Evolutionary conservation across 2,329 filamentous ascomycete species (phyloP), one percentile per base, ranked within the genome.

Genomic region (Fusarium decemcellulare): DNA sequence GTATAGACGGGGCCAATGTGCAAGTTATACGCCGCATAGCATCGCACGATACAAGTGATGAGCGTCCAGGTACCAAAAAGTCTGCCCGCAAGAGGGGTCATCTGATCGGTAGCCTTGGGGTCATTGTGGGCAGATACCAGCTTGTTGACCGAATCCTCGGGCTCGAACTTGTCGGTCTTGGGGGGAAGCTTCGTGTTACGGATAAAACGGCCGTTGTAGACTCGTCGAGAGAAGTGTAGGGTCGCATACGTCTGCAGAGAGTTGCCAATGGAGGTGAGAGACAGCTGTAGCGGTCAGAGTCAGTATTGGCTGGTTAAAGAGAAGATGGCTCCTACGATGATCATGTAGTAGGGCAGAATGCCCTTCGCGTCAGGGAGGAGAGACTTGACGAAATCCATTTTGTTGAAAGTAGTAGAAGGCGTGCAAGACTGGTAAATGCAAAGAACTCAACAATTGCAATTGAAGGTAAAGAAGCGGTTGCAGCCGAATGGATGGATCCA

Each of bases 51-150:
- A 62, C 90, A 88, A 7, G 92, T 91, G 62, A 97, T 85, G 61
- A 95, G 86, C 0, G 95, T 97, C 91, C 94, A 98, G 32, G 93
- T 96, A 57, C 92, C 94, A 79, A 97, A 97, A 18, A 93, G 90
- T 68, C 93, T 91, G 29, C 91, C 91, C 11, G 90, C 91, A 32
- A 97, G 88, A 6, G 92, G 89, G 7, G 93, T 95, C 59, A 93
- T 88, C 79, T 90, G 88, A 75, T 90, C 87, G 61, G 81, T 75
- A 46, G 81, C 84, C 74, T 83, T 83, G 61, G 82, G 78, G 52
- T 83, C 82, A 57, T 83, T 80, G 8, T 86, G 63, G 29, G 81
- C 79, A 43, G 82, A 73, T 34, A 87, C 73, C 60, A 88, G 81
- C 76, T 89, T 89, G 71, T 85, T 78, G 30, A 83, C 80, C 70